Evolutionary conservation across 306 rosid genomes (phyloP).

Genomic region (Delonix regia): DNA sequence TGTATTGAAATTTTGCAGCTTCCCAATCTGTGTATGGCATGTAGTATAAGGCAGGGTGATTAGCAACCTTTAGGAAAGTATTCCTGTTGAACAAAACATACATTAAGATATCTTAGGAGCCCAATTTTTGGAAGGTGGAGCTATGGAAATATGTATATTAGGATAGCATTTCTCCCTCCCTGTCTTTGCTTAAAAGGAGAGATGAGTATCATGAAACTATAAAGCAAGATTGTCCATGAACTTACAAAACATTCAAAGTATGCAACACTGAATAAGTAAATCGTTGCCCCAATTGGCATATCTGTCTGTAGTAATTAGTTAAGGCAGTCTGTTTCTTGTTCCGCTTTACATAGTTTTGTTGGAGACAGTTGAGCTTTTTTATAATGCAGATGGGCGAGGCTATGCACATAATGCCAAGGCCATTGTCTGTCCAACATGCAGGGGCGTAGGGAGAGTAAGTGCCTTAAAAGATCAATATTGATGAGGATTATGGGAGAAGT

Average conservation of each 20-base stretch:
- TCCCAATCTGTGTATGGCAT: slow-evolving; percentile 11
- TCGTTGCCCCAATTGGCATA: background rate
- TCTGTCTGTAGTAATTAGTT: slow-evolving; percentile 26
- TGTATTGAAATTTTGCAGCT: slow-evolving; percentile 3
- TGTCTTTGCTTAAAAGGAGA: background rate
- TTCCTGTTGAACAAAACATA: slow-evolving; percentile 5
- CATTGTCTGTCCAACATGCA: slow-evolving; percentile 81
- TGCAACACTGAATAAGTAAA: slow-evolving; percentile 5
- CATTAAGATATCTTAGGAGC: slow-evolving; percentile 22
- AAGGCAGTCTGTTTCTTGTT: slow-evolving; percentile 24
- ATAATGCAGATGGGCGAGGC: slow-evolving; percentile 80
- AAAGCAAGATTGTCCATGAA: slow-evolving; percentile 11
- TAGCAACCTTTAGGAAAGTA: background rate
- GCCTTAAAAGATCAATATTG: slow-evolving; percentile 39
- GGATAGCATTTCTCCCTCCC: background rate
- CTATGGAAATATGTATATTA: background rate
- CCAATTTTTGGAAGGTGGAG: slow-evolving; percentile 6
- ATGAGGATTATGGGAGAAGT: slow-evolving; percentile 33
- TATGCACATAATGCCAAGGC: slow-evolving; percentile 68
- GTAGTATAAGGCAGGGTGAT: slow-evolving; percentile 19
- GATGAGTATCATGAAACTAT: slow-evolving; percentile 10
- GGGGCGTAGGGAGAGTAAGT: slow-evolving; percentile 97
- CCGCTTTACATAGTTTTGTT: slow-evolving; percentile 29
- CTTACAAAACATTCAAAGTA: slow-evolving; percentile 26
- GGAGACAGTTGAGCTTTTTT: slow-evolving; percentile 21